A percentile compares a stretch with the other conserved stretches of the same genome.
phyloP scores from a whole-genome alignment of 208 protist species.

The Leishmania lainsoni region DNA sequence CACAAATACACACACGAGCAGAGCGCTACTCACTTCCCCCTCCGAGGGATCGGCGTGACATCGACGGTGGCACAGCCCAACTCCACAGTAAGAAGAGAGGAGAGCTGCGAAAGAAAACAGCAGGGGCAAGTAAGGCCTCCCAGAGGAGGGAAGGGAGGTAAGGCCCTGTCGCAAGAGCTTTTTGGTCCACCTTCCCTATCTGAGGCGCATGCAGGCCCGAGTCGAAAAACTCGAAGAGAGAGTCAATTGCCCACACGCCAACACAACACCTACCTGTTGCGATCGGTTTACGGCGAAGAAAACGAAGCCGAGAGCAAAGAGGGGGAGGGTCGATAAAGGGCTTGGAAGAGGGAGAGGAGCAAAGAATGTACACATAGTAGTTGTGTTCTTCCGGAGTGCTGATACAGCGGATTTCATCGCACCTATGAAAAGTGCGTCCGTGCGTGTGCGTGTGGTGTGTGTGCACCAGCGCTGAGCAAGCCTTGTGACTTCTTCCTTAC shows the following conservation, averaged over 20 bases:
- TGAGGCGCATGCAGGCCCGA: background rate
- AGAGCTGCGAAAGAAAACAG: background rate
- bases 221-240: background rate
- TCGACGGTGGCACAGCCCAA: no score
- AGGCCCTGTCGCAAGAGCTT: no score
- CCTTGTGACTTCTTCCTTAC: background rate
- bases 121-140: background rate
- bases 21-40: background rate
- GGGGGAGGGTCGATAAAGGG: background rate
- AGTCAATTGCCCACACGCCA: background rate
- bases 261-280: background rate
- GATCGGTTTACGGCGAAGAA: background rate
- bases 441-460: background rate
- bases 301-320: background rate
- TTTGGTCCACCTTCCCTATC: no score
- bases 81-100: no score
- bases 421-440: background rate
- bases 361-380: background rate
- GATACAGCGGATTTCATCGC: background rate
- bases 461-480: background rate
- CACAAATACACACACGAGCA: background rate
- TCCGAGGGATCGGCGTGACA: background rate
- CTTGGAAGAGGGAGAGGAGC: background rate
- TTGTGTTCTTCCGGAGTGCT: background rate
- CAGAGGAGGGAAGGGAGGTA: background rate